A percentile compares a stretch with the other conserved stretches of the same genome.
Evolutionary conservation across 2,329 filamentous ascomycete species (phyloP).

Genomic region (Thielaviopsis ethacetica): DNA sequence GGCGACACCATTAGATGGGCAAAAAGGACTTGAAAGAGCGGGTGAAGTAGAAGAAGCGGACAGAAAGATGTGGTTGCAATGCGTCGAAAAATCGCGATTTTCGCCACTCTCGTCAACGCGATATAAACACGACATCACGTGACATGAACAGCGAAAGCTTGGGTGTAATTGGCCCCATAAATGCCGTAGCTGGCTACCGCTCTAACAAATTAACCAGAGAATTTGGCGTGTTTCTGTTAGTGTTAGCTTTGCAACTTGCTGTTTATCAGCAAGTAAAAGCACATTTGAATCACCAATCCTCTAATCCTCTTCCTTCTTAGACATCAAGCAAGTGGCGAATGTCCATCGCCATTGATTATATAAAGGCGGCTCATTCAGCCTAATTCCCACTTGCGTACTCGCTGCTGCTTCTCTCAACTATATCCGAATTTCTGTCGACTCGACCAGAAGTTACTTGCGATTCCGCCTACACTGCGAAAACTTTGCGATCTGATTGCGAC

Average conservation of each 20-base stretch:
- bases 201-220: no score
- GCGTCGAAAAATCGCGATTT: background rate
- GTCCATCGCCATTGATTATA: background rate
- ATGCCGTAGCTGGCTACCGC: no score
- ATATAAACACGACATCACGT: constrained; percentile 2
- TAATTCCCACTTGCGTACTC: background rate
- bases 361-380: background rate
- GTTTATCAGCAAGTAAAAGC: background rate
- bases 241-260: background rate
- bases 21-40: background rate
- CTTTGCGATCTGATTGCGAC: no score
- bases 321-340: background rate
- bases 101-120: background rate
- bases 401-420: background rate
- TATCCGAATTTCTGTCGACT: no score
- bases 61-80: background rate
- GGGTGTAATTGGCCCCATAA: background rate
- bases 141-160: background rate
- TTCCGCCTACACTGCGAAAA: no score
- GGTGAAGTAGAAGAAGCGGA: background rate
- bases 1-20: background rate
- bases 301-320: background rate
- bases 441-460: no score
- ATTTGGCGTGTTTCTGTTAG: background rate
- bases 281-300: no score